Percentiles rank a stretch among this genome's conserved stretches.
phyloP scores from a whole-genome alignment of 805 yeast genomes.

The Yarrowia sp. region DNA sequence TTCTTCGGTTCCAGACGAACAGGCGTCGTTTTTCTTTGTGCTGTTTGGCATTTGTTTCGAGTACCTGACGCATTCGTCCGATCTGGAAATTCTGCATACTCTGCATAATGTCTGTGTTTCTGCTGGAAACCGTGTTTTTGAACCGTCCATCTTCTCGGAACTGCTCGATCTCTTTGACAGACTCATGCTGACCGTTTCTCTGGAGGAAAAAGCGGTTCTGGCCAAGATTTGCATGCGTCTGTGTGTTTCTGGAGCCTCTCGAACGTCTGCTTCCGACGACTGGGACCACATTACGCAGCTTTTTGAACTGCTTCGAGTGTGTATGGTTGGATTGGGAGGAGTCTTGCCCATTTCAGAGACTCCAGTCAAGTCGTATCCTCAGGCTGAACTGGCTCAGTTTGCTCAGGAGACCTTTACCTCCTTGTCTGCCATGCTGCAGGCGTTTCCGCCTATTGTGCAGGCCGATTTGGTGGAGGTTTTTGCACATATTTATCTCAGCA shows the following conservation, averaged over 20 bases:
- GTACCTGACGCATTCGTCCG: conserved; percentile 43
- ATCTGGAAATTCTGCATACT: conserved; percentile 27
- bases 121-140: conserved; percentile 4
- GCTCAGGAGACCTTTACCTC: conserved; percentile 32
- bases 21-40: conserved; percentile 61
- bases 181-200: conserved; percentile 52
- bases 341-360: conserved; percentile 30
- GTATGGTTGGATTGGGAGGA: conserved; percentile 55
- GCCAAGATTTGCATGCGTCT: conserved; percentile 58
- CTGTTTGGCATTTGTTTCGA: conserved; percentile 82
- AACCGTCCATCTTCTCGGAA: conserved; percentile 43
- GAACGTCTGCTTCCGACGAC: conserved; percentile 35
- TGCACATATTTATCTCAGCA: conserved; percentile 5
- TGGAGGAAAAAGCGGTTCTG: conserved; percentile 47
- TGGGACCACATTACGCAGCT: conserved; percentile 65
- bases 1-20: conserved; percentile 55
- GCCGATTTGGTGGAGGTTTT: conserved; percentile 48
- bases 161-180: conserved; percentile 73
- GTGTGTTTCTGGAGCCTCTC: conserved; percentile 36
- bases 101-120: conserved; percentile 23
- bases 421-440: conserved; percentile 58
- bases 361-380: conserved; percentile 14
- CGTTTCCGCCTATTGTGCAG: conserved; percentile 65
- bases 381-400: background rate
- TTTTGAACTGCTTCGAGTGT: conserved; percentile 74